Evolutionary conservation across 2,329 filamentous ascomycete species (phyloP).

Genomic region (Aureobasidium pullulans): DNA sequence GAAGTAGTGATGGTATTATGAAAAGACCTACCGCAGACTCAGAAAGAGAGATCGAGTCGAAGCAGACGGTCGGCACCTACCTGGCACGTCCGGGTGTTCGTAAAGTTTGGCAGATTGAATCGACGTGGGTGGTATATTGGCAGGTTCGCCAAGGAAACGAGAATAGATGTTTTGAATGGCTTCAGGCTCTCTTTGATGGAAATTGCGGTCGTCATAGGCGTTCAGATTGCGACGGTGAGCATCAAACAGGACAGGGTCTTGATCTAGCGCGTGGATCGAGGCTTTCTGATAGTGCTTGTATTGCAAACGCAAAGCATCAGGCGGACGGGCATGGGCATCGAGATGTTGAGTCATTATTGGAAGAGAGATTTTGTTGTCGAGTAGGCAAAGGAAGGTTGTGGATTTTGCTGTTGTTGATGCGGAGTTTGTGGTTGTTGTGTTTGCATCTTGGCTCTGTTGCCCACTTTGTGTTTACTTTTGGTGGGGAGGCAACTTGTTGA

Average conservation of each 20-base stretch:
- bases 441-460: slow-evolving; percentile 11
- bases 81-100: slow-evolving; percentile 60
- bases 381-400: background rate
- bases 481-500: slow-evolving; percentile 8
- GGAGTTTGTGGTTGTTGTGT: slow-evolving; percentile 3
- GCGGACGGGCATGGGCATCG: slow-evolving; percentile 72
- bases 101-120: slow-evolving; percentile 31
- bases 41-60: background rate
- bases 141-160: slow-evolving; percentile 18
- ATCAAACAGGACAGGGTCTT: slow-evolving; percentile 43
- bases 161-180: slow-evolving; percentile 30
- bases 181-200: slow-evolving; percentile 33
- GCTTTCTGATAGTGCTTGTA: slow-evolving; percentile 68
- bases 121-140: background rate
- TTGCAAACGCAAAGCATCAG: slow-evolving; percentile 57
- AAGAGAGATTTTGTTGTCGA: background rate
- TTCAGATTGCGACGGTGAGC: slow-evolving; percentile 23
- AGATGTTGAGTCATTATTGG: background rate
- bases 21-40: slow-evolving; percentile 53
- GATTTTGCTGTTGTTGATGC: slow-evolving; percentile 1
- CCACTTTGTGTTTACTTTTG: slow-evolving; percentile 11
- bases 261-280: slow-evolving; percentile 39
- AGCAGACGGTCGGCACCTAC: slow-evolving; percentile 37
- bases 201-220: slow-evolving; percentile 22
- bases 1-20: slow-evolving; percentile 68